phyloP scores from a whole-genome alignment of 2,329 filamentous ascomycete species.

The Zasmidium citrigriseum region DNA sequence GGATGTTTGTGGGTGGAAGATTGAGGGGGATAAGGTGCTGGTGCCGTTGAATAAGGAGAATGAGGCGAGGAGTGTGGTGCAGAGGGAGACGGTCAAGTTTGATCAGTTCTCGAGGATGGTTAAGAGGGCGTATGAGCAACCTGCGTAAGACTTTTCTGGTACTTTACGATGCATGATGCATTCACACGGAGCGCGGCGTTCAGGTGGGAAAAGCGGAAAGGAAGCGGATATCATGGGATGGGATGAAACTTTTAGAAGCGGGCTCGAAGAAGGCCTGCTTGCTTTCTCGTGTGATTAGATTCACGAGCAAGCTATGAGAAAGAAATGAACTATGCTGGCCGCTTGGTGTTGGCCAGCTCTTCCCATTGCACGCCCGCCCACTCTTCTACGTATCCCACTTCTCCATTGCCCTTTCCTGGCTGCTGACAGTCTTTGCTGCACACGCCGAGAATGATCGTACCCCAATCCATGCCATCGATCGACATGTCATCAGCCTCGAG shows the following conservation, averaged over 20 bases:
- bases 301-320: neutral
- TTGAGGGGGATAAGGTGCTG: conserved; percentile 67
- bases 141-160: conserved; percentile 47
- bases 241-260: neutral
- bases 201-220: neutral
- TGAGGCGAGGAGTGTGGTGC: conserved; percentile 93
- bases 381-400: conserved; percentile 83
- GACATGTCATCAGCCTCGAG: conserved; percentile 72
- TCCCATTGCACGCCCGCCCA: conserved; percentile 99
- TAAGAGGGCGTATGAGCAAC: conserved; percentile 82
- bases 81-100: conserved; percentile 91
- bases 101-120: conserved; percentile 82
- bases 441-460: conserved; percentile 83
- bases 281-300: conserved; percentile 6
- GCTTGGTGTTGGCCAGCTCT: conserved; percentile 52
- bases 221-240: neutral
- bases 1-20: conserved; percentile 73
- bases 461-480: conserved; percentile 94
- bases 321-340: conserved; percentile 2
- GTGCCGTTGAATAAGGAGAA: conserved; percentile 95
- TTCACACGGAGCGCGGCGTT: conserved; percentile 10
- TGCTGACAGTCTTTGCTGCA: conserved; percentile 78
- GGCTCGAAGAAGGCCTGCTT: conserved; percentile 1
- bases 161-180: conserved; percentile 10
- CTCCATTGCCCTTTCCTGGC: conserved; percentile 56